Evolutionary conservation across 1,284 basidiomycete genomes (phyloP).

Genomic region (Ceratobasidium sp.): DNA sequence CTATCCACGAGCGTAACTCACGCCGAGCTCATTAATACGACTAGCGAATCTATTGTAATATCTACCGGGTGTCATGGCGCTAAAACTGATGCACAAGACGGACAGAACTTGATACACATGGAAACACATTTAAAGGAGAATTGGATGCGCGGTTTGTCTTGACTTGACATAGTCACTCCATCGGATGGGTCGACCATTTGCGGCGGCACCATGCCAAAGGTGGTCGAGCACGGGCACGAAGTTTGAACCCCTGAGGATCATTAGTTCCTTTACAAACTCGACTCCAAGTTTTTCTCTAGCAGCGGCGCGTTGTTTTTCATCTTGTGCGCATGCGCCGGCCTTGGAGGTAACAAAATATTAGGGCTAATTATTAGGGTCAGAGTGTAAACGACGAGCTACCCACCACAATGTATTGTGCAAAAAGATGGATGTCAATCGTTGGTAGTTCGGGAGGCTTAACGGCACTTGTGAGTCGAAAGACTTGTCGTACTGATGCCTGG

Average conservation of each 20-base stretch:
- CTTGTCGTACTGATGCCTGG: constrained; percentile 11
- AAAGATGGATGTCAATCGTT: not conserved
- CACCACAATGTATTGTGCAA: constrained; percentile 16
- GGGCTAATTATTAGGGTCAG: too few relatives aligned
- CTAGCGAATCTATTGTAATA: too few relatives aligned
- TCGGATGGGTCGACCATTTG: constrained; percentile 15
- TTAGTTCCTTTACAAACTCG: not conserved
- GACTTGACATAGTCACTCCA: constrained; percentile 1
- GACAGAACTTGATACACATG: too few relatives aligned
- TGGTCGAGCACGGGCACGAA: constrained; percentile 16
- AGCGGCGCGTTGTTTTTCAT: constrained; percentile 5
- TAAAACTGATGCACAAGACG: too few relatives aligned
- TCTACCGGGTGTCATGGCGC: too few relatives aligned
- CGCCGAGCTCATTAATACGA: too few relatives aligned
- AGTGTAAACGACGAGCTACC: not conserved
- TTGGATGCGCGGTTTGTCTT: not conserved
- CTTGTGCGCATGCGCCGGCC: constrained; percentile 16
- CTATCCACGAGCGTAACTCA: too few relatives aligned
- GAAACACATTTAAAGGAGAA: not conserved
- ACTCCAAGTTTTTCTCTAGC: not conserved
- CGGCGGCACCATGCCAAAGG: constrained; percentile 24
- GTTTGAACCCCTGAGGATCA: not conserved
- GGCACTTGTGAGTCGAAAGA: constrained; percentile 13
- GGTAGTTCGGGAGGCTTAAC: not conserved
- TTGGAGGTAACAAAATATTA: not conserved